A percentile compares a stretch with the other conserved stretches of the same genome.
phyloP scores from a whole-genome alignment of 345 rosid genomes.

The Noccaea caerulescens region DNA sequence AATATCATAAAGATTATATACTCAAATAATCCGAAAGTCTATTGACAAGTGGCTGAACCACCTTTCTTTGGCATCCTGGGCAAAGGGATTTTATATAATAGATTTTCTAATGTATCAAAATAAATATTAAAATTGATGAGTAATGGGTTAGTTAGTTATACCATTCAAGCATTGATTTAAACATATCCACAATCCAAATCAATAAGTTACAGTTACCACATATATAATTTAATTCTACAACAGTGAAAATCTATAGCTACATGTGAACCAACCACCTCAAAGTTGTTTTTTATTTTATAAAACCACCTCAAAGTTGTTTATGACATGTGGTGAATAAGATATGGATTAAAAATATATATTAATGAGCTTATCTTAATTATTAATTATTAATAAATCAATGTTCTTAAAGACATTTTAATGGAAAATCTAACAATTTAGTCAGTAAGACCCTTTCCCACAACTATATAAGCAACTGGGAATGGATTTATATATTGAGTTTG shows the following conservation, averaged over 20 bases:
- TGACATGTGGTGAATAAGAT: not conserved
- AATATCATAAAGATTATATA: too few relatives aligned
- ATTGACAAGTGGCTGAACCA: too few relatives aligned
- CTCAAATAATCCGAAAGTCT: too few relatives aligned
- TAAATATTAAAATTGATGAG: too few relatives aligned
- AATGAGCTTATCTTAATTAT: too few relatives aligned
- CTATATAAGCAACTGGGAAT: slow-evolving; percentile 8
- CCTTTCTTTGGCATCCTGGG: too few relatives aligned
- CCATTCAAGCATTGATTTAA: slow-evolving; percentile 9
- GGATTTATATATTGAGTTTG: not conserved
- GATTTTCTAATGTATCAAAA: too few relatives aligned
- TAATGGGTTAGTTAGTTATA: not conserved
- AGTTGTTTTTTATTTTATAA: not conserved
- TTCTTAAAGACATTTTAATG: not conserved
- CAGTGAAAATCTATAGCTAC: not conserved
- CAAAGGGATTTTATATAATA: too few relatives aligned
- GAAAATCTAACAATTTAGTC: slow-evolving; percentile 20
- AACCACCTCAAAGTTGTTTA: not conserved
- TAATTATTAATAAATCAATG: not conserved
- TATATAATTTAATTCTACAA: not conserved
- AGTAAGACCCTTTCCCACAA: not conserved
- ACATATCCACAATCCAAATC: slow-evolving; percentile 8
- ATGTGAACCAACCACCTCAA: not conserved
- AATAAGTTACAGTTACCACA: not conserved
- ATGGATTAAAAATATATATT: too few relatives aligned